A percentile compares a stretch with the other conserved stretches of the same genome.
Conservation (phyloP, 352 stramenopile species). For the Peronospora tabacina region DNA sequence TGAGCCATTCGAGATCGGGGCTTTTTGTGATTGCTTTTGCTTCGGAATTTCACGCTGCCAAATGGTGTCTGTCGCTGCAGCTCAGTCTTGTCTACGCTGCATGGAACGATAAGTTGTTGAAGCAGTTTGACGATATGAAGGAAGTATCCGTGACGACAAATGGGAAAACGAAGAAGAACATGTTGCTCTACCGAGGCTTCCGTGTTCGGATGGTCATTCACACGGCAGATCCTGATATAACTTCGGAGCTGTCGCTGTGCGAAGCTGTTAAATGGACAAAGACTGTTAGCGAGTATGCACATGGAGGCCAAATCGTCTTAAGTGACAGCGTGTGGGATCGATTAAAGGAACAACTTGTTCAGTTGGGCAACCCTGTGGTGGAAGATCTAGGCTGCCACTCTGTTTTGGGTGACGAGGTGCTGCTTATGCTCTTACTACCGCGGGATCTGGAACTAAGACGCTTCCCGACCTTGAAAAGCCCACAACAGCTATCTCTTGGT, state of each 20-base stretch:
- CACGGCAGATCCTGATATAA: conserved; percentile 46
- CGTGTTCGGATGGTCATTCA: conserved; percentile 85
- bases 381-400: conserved; percentile 75
- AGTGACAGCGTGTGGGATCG: conserved; percentile 82
- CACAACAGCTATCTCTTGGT: conserved; percentile 56
- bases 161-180: conserved; percentile 65
- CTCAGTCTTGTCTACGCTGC: conserved; percentile 78
- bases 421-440: conserved; percentile 75
- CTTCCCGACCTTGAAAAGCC: conserved; percentile 68
- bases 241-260: conserved; percentile 50
- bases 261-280: conserved; percentile 82
- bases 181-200: conserved; percentile 76
- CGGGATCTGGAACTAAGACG: conserved; percentile 67
- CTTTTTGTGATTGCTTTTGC: conserved; percentile 81
- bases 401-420: conserved; percentile 62
- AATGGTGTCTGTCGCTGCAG: conserved; percentile 83
- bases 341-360: conserved; percentile 80
- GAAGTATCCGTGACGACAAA: conserved; percentile 52
- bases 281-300: conserved; percentile 72
- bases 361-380: conserved; percentile 82
- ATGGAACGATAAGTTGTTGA: conserved; percentile 84
- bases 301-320: conserved; percentile 80
- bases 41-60: conserved; percentile 81
- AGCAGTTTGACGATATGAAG: conserved; percentile 75
- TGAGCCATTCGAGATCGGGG: conserved; percentile 64